Base-by-base conservation (phyloP, 139 green algal species). In the Tetradesmus lagerheimii region DNA sequence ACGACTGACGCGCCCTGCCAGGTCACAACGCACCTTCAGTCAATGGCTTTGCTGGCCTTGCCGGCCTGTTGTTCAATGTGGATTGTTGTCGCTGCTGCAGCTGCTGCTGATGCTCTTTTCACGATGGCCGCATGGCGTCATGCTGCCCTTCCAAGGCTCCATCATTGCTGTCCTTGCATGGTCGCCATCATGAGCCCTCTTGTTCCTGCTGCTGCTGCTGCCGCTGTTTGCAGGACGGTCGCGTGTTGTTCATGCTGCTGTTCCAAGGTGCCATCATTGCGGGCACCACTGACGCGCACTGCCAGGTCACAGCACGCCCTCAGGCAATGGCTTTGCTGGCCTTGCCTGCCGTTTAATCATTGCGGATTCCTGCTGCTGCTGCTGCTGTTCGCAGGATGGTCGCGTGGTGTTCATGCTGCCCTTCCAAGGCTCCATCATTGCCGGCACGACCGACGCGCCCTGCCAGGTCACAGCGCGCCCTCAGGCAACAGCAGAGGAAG, bases 371-470 rank as follows among this genome's bases (percentile, higher is more conserved):
- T 20, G 18, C 43, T 75, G 47, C 6, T 71, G 38, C 43, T 38
- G 37, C 66, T 67, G 12, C 27, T 81, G 43, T 23, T n/a, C 8
- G 57, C 88, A 94, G 93, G 98, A 99, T 88, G 98, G 98, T 0
- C 93, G 98, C 4, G 97, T 99, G 43, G 94, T 99, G 78, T 99
- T 99, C 93, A 96, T 99, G 96, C 94, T 99, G 75, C 98, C 97
- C 15, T 98, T 94, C 94, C 94, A 96, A 88, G 94, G 91, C 67
- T 53, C 93, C 38, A 96, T 97, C 39, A 98, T 99, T 76, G 98
- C 98, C 0, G 98, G 98, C 50, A 99, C 98, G 53, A 99, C 98
- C 0, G 97, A 99, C 79, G 75, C 80, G 2, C 53, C 84, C 83
- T 90, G 92, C 0, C 91, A 94, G 38, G 90, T 99, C 38, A 98